Conservation (phyloP, 2,329 filamentous ascomycete genomes). For the Ascochyta rabiei region DNA sequence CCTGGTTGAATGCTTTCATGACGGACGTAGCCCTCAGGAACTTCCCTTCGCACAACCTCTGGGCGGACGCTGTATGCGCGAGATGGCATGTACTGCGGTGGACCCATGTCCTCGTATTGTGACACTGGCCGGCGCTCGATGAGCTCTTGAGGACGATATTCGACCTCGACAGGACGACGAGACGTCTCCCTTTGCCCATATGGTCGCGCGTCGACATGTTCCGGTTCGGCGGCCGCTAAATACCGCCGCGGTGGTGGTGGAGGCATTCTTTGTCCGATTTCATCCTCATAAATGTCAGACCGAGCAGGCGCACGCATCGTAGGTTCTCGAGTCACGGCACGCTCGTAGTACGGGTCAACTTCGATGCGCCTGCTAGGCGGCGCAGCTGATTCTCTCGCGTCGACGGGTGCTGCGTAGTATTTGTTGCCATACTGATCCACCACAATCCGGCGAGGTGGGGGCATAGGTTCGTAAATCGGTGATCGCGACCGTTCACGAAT, state of each 20-base stretch:
- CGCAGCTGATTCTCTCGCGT: constrained; percentile 61
- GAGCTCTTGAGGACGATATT: constrained; percentile 36
- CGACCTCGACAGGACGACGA: constrained; percentile 52
- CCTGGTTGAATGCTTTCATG: constrained; percentile 53
- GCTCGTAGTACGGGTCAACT: constrained; percentile 69
- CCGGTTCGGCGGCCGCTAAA: constrained; percentile 67
- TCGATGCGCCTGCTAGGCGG: constrained; percentile 57
- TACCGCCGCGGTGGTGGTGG: constrained; percentile 58
- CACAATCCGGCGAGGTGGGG: constrained; percentile 68
- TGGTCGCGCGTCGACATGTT: constrained; percentile 58
- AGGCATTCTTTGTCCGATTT: constrained; percentile 46
- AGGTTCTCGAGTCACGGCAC: constrained; percentile 59
- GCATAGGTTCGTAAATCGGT: constrained; percentile 52
- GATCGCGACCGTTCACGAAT: constrained; percentile 52
- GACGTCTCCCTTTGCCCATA: constrained; percentile 66
- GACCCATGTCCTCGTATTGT: constrained; percentile 47
- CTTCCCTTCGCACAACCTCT: constrained; percentile 44
- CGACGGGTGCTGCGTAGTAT: constrained; percentile 66
- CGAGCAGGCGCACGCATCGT: constrained; percentile 57
- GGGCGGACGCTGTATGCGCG: constrained; percentile 50
- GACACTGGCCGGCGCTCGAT: constrained; percentile 35
- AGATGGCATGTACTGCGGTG: constrained; percentile 40
- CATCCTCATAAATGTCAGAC: constrained; percentile 56
- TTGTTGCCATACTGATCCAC: constrained; percentile 84
- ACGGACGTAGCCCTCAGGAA: constrained; percentile 42